A percentile compares a stretch with the other conserved stretches of the same genome.
Conservation (phyloP, 768 basidiomycete genomes). For the Auricularia sp. region DNA sequence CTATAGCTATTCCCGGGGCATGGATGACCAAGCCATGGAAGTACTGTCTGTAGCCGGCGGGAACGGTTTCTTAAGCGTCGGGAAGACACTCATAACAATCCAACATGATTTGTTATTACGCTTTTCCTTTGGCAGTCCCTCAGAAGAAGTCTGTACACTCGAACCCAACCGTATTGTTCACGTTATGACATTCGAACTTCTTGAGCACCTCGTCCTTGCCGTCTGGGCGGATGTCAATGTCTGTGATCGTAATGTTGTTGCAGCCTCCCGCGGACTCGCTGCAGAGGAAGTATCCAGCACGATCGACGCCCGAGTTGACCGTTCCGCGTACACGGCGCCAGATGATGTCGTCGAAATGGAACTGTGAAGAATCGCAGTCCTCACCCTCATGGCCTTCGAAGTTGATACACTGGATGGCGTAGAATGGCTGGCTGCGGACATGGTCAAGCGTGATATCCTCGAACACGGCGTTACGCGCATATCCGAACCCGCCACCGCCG, state of each 20-base stretch:
- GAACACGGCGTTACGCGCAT: slow-evolving; percentile 19
- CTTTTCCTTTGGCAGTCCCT: too few species aligned
- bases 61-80: too few species aligned
- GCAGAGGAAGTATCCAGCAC: slow-evolving; percentile 24
- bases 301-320: slow-evolving; percentile 16
- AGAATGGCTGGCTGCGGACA: slow-evolving; percentile 13
- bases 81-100: too few species aligned
- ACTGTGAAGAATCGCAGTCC: slow-evolving; percentile 23
- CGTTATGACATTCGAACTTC: neutral
- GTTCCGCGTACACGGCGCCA: slow-evolving; percentile 23
- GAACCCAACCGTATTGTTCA: neutral
- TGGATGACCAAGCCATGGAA: too few species aligned
- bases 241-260: neutral
- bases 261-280: slow-evolving; percentile 13
- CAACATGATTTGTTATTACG: too few species aligned
- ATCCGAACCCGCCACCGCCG: slow-evolving; percentile 25
- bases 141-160: neutral
- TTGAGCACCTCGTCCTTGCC: neutral
- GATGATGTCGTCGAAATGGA: slow-evolving; percentile 25
- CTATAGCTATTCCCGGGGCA: too few species aligned
- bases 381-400: slow-evolving; percentile 24
- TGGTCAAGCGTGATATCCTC: slow-evolving; percentile 18
- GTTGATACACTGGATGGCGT: slow-evolving; percentile 23
- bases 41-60: too few species aligned
- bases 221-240: neutral